Evolutionary conservation across 495 filamentous ascomycete species (phyloP).

Genomic region (Usnea hakonensis): DNA sequence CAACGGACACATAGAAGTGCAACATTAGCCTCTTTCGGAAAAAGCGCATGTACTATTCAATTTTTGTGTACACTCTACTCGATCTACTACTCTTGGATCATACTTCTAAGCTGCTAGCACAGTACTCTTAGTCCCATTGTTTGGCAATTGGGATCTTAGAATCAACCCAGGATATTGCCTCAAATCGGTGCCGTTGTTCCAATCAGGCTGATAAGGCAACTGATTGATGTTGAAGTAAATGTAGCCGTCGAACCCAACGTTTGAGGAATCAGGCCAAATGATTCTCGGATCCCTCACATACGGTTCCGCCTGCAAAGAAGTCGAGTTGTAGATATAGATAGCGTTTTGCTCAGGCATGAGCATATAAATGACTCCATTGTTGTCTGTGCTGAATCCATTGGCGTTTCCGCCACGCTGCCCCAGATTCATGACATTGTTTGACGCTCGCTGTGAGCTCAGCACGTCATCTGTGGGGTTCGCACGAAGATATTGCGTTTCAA

Average conservation of each 20-base stretch:
- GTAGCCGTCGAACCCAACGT: constrained; percentile 33
- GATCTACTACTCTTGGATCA: not conserved
- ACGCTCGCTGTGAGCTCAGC: constrained; percentile 31
- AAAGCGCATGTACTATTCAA: too few species aligned
- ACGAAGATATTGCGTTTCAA: constrained; percentile 30
- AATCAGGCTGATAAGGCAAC: constrained; percentile 33
- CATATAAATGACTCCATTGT: constrained; percentile 34
- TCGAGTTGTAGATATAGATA: constrained; percentile 32
- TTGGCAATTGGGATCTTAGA: constrained; percentile 25
- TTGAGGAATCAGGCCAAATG: constrained; percentile 35
- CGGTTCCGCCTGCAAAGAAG: constrained; percentile 25
- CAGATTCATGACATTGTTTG: constrained; percentile 30
- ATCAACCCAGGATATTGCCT: constrained; percentile 27
- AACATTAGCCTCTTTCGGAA: not conserved
- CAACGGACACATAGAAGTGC: not conserved
- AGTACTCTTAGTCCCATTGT: constrained; percentile 27
- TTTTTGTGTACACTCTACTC: not conserved
- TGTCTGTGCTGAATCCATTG: constrained; percentile 34
- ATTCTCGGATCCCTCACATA: constrained; percentile 37
- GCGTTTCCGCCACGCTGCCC: constrained; percentile 34
- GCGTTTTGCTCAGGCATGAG: constrained; percentile 36
- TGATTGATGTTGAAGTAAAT: constrained; percentile 40
- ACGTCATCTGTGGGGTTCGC: constrained; percentile 24
- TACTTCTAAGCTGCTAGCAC: constrained; percentile 1
- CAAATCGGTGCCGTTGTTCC: constrained; percentile 27